Evolutionary conservation across 768 basidiomycete genomes (phyloP).

Genomic region (Suillus ampliporus): DNA sequence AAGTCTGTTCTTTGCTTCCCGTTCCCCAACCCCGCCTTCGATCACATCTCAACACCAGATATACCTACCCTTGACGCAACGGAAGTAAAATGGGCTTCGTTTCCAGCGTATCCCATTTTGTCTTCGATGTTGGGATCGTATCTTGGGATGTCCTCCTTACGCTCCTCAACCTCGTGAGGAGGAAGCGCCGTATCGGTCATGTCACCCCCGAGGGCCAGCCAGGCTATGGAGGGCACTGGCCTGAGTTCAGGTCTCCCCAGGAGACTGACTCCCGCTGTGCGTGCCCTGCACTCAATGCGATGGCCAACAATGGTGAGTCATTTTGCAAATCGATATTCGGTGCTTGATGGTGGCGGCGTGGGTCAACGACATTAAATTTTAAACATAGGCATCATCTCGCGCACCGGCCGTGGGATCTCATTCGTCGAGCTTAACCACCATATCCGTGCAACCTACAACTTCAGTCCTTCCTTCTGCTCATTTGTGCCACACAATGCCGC

Average conservation of each 20-base stretch:
- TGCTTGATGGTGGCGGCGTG: neutral
- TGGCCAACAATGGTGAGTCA: slow-evolving; percentile 77
- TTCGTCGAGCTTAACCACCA: slow-evolving; percentile 46
- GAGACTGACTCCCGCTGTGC: slow-evolving; percentile 71
- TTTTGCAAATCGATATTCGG: neutral
- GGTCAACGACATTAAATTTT: neutral
- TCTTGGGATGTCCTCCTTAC: slow-evolving; percentile 59
- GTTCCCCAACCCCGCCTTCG: too few species aligned
- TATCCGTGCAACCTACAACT: slow-evolving; percentile 64
- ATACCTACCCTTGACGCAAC: too few species aligned
- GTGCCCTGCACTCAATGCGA: slow-evolving; percentile 75
- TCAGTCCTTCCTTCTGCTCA: slow-evolving; percentile 64
- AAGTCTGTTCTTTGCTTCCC: too few species aligned
- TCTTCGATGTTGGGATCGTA: slow-evolving; percentile 36
- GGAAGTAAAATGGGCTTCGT: too few species aligned
- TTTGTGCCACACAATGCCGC: slow-evolving; percentile 67
- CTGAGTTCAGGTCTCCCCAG: slow-evolving; percentile 61
- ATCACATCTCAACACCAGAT: too few species aligned
- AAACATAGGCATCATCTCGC: slow-evolving; percentile 48
- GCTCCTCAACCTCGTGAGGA: slow-evolving; percentile 55
- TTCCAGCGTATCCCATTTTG: too few species aligned
- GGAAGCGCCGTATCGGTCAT: slow-evolving; percentile 53
- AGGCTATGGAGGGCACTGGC: slow-evolving; percentile 69
- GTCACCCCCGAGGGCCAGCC: slow-evolving; percentile 58
- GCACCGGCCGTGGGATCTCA: slow-evolving; percentile 68